Evolutionary conservation across 106 monocot genomes (phyloP), one percentile per base, ranked within the genome.

Genomic region (Dioscorea dumetorum): DNA sequence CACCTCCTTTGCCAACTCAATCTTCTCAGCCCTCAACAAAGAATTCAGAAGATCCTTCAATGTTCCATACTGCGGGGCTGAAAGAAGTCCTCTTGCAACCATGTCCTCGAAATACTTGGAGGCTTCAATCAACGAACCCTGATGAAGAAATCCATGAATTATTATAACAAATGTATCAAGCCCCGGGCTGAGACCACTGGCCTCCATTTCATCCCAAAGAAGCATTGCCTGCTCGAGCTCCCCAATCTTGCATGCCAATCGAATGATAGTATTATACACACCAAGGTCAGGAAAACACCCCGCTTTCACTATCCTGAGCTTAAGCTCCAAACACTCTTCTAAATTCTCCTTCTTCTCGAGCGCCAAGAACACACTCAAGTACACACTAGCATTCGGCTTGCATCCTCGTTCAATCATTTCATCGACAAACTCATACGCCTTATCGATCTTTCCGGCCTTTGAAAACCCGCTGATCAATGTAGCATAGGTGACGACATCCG

Each of bases 1-100:
- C 23, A 79, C 66, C 17, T 93, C 99, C 66, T 83, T 85, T 2
- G 97, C 99, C 71, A 93, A 33, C 22, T 84, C 83, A 4, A 93
- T 74, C 82, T 99, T 99, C 58, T 74, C 85, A 18, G 73, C 87
- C 41, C 97, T 73, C 60, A 97, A 41, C 56, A 89, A 73, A 16
- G 86, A 66, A 70, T 99, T 92, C 70, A 99, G 53, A 13, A 99
- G 72, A 53, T 84, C 90, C 78, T 99, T 99, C 70, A 99, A 58
- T 10, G 81, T 78, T 33, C 97, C 97, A 73, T 99, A 99, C 41
- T 87, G 97, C 0, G 92, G 92, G 0, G 79, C 49, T 6, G 75
- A 53, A 20, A 89, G 69, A 57, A 99, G 82, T 12, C 88, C 97
- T 60, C 80, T 79, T 12, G 50, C 76, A 1, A 85, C 80, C 97